phyloP scores from a whole-genome alignment of 371 early-diverging fungal genomes.

The Circinella minor region DNA sequence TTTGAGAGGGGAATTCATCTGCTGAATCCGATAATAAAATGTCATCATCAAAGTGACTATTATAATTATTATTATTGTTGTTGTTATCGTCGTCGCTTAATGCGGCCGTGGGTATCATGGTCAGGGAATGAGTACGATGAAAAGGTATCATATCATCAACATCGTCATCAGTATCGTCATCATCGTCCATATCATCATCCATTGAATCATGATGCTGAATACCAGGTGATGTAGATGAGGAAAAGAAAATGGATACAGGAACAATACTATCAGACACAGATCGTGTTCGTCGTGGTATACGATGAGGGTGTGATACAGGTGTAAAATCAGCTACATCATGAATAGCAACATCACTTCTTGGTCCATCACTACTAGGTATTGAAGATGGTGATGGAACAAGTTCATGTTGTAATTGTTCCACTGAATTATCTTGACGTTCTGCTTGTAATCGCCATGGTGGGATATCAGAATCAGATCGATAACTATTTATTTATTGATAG shows the following conservation, averaged over 20 bases:
- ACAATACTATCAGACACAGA: slow-evolving; percentile 30
- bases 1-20: not conserved
- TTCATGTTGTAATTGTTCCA: not conserved
- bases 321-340: slow-evolving; percentile 25
- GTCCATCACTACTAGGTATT: slow-evolving; percentile 2
- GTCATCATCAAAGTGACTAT: too few relatives aligned
- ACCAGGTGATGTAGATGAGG: not conserved
- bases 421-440: slow-evolving; percentile 13
- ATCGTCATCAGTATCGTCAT: not conserved
- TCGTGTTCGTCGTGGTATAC: slow-evolving; percentile 24
- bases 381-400: slow-evolving; percentile 15
- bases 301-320: slow-evolving; percentile 15
- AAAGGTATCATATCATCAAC: not conserved
- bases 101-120: slow-evolving; percentile 15
- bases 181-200: not conserved
- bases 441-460: slow-evolving; percentile 15
- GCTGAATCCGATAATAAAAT: not conserved
- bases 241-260: not conserved
- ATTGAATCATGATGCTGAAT: not conserved
- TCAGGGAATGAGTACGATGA: slow-evolving; percentile 23
- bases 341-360: slow-evolving; percentile 6
- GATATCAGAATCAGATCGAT: slow-evolving; percentile 23
- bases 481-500: slow-evolving; percentile 1
- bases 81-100: slow-evolving; percentile 10
- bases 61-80: not conserved